Evolutionary conservation across 2,329 filamentous ascomycete species (phyloP).

Genomic region (Zopfia rhizophila): DNA sequence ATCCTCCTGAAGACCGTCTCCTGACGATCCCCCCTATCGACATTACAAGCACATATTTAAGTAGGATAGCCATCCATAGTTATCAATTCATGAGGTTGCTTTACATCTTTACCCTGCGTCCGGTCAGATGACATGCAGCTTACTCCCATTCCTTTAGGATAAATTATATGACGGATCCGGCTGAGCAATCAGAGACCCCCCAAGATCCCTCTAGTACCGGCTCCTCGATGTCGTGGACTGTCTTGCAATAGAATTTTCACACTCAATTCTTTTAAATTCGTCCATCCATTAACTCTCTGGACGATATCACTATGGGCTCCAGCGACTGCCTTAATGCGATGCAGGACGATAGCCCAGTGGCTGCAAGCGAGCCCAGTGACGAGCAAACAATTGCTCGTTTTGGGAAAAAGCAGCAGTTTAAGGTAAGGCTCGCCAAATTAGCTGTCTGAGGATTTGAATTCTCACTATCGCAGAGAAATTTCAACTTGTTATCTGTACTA

Average conservation of each 20-base stretch:
- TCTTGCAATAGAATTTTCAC: too few relatives aligned
- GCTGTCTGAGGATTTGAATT: neutral
- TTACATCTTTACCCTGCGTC: too few relatives aligned
- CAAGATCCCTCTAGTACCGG: neutral
- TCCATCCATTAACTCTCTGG: too few relatives aligned
- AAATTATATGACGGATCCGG: too few relatives aligned
- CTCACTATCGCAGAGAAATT: conserved; percentile 17
- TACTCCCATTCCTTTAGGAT: too few relatives aligned
- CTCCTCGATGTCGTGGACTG: conserved; percentile 4
- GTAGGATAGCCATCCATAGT: too few relatives aligned
- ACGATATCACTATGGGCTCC: neutral
- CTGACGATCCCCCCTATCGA: too few relatives aligned
- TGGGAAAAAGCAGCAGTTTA: conserved; percentile 22
- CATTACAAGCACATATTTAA: too few relatives aligned
- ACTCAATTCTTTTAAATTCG: too few relatives aligned
- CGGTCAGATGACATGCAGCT: too few relatives aligned
- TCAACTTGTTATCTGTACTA: conserved; percentile 20
- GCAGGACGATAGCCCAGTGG: neutral
- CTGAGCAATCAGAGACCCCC: neutral
- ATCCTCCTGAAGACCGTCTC: too few relatives aligned
- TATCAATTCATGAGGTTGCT: too few relatives aligned
- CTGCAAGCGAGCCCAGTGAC: conserved; percentile 8
- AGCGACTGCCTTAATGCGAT: neutral
- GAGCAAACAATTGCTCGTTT: conserved; percentile 15
- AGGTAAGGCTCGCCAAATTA: conserved; percentile 2